Base-by-base conservation (phyloP, 1,139 yeast genomes). In the Candida tunisiensis region DNA sequence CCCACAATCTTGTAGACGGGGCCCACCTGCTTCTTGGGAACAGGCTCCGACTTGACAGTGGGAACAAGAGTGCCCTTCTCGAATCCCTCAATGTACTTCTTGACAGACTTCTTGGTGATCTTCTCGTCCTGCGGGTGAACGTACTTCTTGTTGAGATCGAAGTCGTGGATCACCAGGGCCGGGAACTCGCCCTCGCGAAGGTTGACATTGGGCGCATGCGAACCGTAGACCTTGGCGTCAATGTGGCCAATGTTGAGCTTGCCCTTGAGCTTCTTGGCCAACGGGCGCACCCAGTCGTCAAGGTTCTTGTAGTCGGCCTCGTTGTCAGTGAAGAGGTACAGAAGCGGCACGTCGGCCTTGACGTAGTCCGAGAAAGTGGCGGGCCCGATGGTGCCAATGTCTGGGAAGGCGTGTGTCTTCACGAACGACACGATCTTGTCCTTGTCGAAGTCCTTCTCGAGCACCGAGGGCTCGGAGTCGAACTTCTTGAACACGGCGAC, bases 121-220 rank as follows among this genome's bases (percentile, higher is more conserved):
- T 52, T 61, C 28, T 45, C 45, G 23, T 51, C 57, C 49, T 68
- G 73, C 31, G 60, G 63, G 48, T 58, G 65, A 51, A 91, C 91
- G 52, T 61, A 88, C 62, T 85, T 88, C 53, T 65, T 62, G 61
- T 80, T 78, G 28, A 57, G 49, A 16, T 47, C 54, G 37, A 69
- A 48, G 48, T 82, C 79, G 55, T 85, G 95, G 41, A 88, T 77
- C 28, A 74, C 93, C 49, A 91, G 75, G 33, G 91, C 70, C 47
- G 98, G 98, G 68, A 80, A 75, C 44, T 74, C 63, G n/a, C n/a
- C n/a, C 51, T 77, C 77, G 55, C 75, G 65, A 70, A 88, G 71
- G 64, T 78, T 83, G 53, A 88, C 67, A 52, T 74, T 70, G 45
- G 69, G 78, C 34, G 96, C 95, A 49, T 88, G 96, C 57, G 69